These are phyloP conservation scores for Lipomyces starkeyi DNA, from an alignment of 805 yeast species.

Conservation along the genomic window DNA sequence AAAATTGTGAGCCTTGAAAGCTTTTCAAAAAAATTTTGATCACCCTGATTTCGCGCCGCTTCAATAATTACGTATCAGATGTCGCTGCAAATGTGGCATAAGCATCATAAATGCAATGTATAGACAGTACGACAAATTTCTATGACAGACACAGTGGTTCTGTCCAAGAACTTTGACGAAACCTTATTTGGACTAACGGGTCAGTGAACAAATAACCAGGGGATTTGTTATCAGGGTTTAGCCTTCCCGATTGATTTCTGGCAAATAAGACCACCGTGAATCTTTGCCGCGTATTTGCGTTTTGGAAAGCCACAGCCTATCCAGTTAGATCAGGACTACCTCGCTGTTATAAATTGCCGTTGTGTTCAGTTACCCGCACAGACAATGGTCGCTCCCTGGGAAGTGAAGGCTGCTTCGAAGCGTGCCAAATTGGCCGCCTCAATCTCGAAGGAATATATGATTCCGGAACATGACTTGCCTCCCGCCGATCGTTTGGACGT, in stretches of 20 bases:
- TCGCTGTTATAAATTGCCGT: background rate
- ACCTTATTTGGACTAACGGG: background rate
- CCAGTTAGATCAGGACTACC: background rate
- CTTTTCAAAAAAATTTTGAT: background rate
- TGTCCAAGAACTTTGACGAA: background rate
- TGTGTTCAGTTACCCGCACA: background rate
- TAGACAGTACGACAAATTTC: too few relatives aligned
- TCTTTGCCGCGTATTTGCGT: background rate
- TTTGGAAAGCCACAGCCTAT: background rate
- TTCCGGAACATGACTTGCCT: slow-evolving; percentile 40
- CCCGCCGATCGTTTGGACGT: slow-evolving; percentile 36
- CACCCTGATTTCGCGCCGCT: background rate
- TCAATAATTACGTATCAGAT: background rate
- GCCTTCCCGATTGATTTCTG: too few relatives aligned
- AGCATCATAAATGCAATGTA: background rate
- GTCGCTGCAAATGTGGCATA: background rate
- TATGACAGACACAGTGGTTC: too few relatives aligned
- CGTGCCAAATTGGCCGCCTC: slow-evolving; percentile 36
- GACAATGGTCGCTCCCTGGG: slow-evolving; percentile 25
- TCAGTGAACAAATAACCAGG: too few relatives aligned
- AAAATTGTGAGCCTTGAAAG: background rate
- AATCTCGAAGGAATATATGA: slow-evolving; percentile 36
- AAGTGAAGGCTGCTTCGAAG: slow-evolving; percentile 35
- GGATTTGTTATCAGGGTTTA: too few relatives aligned
- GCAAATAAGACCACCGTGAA: too few relatives aligned